A percentile compares a stretch with the other conserved stretches of the same genome.
Evolutionary conservation across 2,329 filamentous ascomycete genomes (phyloP).

Genomic region (Parasarocladium wereldwijsianum): DNA sequence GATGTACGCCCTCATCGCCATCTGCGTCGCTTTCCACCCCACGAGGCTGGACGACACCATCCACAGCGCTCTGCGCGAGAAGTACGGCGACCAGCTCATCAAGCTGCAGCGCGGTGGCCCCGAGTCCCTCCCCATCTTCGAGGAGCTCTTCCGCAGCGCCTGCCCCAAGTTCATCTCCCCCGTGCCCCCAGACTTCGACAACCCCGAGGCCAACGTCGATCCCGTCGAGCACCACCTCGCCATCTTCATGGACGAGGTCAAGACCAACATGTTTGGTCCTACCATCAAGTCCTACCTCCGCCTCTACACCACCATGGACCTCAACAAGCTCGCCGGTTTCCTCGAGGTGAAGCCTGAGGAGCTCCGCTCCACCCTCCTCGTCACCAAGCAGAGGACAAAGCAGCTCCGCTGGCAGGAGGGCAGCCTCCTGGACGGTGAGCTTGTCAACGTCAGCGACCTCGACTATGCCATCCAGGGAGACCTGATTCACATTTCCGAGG

Average conservation of each 20-base stretch:
- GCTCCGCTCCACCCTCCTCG: slow-evolving; percentile 80
- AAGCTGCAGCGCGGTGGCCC: slow-evolving; percentile 93
- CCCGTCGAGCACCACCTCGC: slow-evolving; percentile 92
- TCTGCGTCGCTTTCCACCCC: slow-evolving; percentile 96
- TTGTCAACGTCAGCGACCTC: slow-evolving; percentile 84
- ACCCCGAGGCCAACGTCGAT: slow-evolving; percentile 89
- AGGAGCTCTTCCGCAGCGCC: slow-evolving; percentile 94
- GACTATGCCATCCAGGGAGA: slow-evolving; percentile 97
- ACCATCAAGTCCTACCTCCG: slow-evolving; percentile 98
- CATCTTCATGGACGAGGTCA: slow-evolving; percentile 99
- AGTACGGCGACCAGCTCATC: slow-evolving; percentile 96
- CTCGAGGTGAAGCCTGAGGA: slow-evolving; percentile 94
- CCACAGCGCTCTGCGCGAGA: slow-evolving; percentile 93
- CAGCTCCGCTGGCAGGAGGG: slow-evolving; percentile 87
- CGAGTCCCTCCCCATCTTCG: slow-evolving; percentile 88
- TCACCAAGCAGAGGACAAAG: slow-evolving; percentile 97
- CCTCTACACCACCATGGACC: slow-evolving; percentile 98
- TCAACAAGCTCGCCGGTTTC: slow-evolving; percentile 96
- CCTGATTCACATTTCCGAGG: slow-evolving; percentile 95
- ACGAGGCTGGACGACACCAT: slow-evolving; percentile 97
- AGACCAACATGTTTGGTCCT: slow-evolving; percentile 96
- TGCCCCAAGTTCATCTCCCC: slow-evolving; percentile 99
- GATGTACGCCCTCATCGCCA: slow-evolving; percentile 98
- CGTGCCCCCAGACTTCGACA: slow-evolving; percentile 93
- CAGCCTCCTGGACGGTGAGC: slow-evolving; percentile 79